phyloP scores from a whole-genome alignment of 2,329 filamentous ascomycete genomes.

The Hypoxylon sp. region DNA sequence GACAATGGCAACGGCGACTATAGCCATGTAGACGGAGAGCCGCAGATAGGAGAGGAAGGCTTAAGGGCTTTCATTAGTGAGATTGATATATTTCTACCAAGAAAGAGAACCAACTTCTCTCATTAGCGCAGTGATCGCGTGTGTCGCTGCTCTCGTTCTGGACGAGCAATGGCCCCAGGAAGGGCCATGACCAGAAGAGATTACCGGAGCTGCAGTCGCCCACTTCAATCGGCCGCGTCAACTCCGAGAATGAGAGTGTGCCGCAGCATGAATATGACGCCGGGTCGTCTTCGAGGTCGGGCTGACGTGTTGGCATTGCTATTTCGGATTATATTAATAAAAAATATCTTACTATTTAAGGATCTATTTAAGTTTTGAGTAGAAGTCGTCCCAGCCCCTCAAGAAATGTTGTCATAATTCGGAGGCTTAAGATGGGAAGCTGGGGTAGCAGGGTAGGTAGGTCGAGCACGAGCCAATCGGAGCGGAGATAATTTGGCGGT shows the following conservation, averaged over 20 bases:
- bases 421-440: conserved; percentile 34
- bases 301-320: conserved; percentile 38
- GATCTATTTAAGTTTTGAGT: not conserved
- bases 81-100: not conserved
- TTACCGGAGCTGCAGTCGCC: conserved; percentile 53
- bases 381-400: not conserved
- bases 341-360: not conserved
- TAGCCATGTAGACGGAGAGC: conserved; percentile 88
- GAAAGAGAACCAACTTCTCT: conserved; percentile 69
- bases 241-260: conserved; percentile 54
- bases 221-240: conserved; percentile 63
- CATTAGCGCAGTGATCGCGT: conserved; percentile 84
- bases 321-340: not conserved
- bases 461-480: conserved; percentile 18
- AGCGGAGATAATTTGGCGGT: conserved; percentile 9
- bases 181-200: conserved; percentile 72
- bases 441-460: not conserved
- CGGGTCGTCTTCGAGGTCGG: conserved; percentile 58
- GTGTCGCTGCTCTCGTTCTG: conserved; percentile 82
- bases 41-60: conserved; percentile 92
- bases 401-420: conserved; percentile 8
- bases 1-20: conserved; percentile 91
- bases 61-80: not conserved
- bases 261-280: conserved; percentile 59
- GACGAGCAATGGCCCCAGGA: conserved; percentile 78